phyloP scores from a whole-genome alignment of 768 basidiomycete species.

The Amanita rimosa region DNA sequence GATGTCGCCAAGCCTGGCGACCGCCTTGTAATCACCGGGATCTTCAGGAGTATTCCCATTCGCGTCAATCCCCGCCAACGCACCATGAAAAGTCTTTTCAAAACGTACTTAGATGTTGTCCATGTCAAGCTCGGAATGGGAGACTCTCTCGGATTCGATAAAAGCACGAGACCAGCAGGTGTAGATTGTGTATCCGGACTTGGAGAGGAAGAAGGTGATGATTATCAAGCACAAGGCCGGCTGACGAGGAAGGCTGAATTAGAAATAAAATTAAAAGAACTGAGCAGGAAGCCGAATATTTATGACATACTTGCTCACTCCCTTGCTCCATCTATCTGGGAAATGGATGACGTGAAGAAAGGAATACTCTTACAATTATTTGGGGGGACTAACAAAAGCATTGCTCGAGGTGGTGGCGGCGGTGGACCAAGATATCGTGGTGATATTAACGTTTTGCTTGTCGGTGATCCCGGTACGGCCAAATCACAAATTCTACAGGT shows the following conservation, averaged over 20 bases:
- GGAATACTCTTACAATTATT: constrained; percentile 93
- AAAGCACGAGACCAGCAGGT: constrained; percentile 59
- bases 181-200: constrained; percentile 61
- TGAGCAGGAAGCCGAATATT: constrained; percentile 67
- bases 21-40: constrained; percentile 80
- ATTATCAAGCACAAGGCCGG: constrained; percentile 29
- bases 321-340: constrained; percentile 92
- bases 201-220: constrained; percentile 56
- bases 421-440: constrained; percentile 96
- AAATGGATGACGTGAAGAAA: constrained; percentile 99
- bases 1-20: constrained; percentile 97
- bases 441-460: constrained; percentile 94
- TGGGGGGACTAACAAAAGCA: constrained; percentile 96
- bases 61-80: constrained; percentile 88
- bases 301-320: constrained; percentile 80
- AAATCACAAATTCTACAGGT: constrained; percentile 95
- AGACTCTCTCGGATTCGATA: constrained; percentile 65
- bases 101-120: constrained; percentile 94
- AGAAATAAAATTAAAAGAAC: constrained; percentile 64
- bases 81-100: constrained; percentile 91
- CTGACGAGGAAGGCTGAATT: constrained; percentile 53
- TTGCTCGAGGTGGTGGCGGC: constrained; percentile 85
- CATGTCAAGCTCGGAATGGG: constrained; percentile 76
- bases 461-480: constrained; percentile 95
- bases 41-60: constrained; percentile 93